Conservation (phyloP, 495 filamentous ascomycete species). For the Aspergillus indologenus region DNA sequence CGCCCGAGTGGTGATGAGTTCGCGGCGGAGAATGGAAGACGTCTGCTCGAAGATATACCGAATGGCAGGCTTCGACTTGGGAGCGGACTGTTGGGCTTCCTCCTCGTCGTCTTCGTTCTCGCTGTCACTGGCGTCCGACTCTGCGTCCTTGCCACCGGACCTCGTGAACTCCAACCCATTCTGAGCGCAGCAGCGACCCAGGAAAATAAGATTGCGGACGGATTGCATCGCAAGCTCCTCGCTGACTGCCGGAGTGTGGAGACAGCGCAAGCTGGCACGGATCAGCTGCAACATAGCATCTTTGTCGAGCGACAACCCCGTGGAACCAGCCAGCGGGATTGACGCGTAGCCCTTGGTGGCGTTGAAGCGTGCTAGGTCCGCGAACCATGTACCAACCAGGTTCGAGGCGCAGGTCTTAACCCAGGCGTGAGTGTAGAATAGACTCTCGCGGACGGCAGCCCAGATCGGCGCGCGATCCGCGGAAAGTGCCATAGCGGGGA, state of each 20-base stretch:
- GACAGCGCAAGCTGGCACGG: constrained; percentile 58
- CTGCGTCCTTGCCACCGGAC: constrained; percentile 33
- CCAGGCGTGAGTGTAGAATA: constrained; percentile 69
- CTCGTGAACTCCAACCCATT: constrained; percentile 55
- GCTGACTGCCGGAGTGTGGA: constrained; percentile 62
- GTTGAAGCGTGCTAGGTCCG: constrained; percentile 68
- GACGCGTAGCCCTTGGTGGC: constrained; percentile 45
- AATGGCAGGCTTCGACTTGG: constrained; percentile 49
- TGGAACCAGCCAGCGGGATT: constrained; percentile 64
- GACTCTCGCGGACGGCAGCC: constrained; percentile 58
- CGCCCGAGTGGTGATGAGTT: constrained; percentile 60
- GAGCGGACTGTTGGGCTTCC: constrained; percentile 18
- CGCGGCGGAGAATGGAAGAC: constrained; percentile 72
- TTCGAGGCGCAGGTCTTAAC: constrained; percentile 74
- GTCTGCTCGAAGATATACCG: constrained; percentile 72
- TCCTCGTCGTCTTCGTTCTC: constrained; percentile 43
- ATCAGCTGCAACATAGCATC: constrained; percentile 65
- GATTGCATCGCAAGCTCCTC: constrained; percentile 69
- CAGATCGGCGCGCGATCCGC: constrained; percentile 58
- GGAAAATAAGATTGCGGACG: constrained; percentile 73
- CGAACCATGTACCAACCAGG: constrained; percentile 72
- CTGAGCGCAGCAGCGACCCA: constrained; percentile 64
- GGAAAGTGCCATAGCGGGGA: constrained; percentile 60
- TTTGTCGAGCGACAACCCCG: constrained; percentile 63
- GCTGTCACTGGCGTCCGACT: constrained; percentile 35